A percentile compares a stretch with the other conserved stretches of the same genome.
Conservation (phyloP, 805 yeast species). For the Zygosaccharomyces kombuchaensis region DNA sequence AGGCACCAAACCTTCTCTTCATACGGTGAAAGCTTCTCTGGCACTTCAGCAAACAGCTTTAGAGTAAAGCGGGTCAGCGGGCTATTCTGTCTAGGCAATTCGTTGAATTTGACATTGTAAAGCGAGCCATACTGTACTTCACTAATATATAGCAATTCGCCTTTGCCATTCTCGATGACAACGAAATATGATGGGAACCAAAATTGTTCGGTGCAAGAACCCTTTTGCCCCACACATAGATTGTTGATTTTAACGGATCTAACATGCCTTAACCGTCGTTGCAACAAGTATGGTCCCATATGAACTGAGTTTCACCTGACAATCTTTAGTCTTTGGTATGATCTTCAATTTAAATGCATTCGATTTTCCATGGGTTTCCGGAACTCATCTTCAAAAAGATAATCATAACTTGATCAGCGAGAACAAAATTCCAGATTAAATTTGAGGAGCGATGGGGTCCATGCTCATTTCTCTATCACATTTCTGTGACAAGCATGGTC, state of each 20-base stretch:
- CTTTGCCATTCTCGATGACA: constrained; percentile 20
- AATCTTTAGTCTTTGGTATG: neutral
- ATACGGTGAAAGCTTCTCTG: constrained; percentile 8
- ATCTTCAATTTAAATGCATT: neutral
- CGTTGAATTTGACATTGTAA: constrained; percentile 24
- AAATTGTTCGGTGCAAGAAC: neutral
- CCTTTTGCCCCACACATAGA: constrained; percentile 10
- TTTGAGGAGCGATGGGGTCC: constrained; percentile 12
- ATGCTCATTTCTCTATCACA: constrained; percentile 50
- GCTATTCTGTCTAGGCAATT: constrained; percentile 19
- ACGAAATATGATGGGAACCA: constrained; percentile 23
- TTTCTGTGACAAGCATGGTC: constrained; percentile 78
- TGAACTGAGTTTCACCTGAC: neutral
- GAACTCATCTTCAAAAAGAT: neutral
- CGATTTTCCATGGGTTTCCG: neutral
- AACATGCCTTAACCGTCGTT: constrained; percentile 28
- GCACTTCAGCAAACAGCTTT: constrained; percentile 22
- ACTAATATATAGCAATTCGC: constrained; percentile 24
- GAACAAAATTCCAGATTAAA: neutral
- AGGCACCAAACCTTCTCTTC: constrained; percentile 17
- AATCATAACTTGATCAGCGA: neutral
- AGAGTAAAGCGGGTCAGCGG: constrained; percentile 16
- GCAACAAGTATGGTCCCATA: constrained; percentile 17
- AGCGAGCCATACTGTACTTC: constrained; percentile 24
- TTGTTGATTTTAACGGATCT: constrained; percentile 23